Base-by-base conservation (phyloP, 129 eudicot species). In the Lactuca sativa region DNA sequence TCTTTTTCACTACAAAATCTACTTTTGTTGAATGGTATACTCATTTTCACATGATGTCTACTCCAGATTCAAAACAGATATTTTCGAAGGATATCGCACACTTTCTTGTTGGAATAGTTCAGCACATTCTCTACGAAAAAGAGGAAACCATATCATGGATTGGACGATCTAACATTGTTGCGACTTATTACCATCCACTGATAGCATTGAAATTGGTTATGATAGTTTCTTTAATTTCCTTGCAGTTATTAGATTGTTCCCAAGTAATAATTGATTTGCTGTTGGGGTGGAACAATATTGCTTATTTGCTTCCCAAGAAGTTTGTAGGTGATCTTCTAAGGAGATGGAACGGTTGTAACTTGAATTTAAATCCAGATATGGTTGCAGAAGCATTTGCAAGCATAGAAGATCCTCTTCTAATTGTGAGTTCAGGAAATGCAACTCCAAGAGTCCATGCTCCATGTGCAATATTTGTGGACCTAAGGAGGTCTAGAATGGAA, bases 321-420 rank as follows among this genome's bases (percentile, higher is more conserved):
- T 82, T 85, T 53, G 21, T 41, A 15, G 55, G 25, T 37, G 69
- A 63, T 73, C 62, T 78, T 43, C 8, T 33, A 47, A 9, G 37
- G 31, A 25, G 34, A 25, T 64, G 52, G 61, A 66, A 13, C 16
- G 51, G 52, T 21, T 1, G 30, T 52, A 0, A 7, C 14, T 7
- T 62, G n/a, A 10, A 64, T 31, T 41, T 74, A 4, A 40, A 36
- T 48, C 74, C 44, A n/a, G 25, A 81, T 62, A 77, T 75, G 13
- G 49, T 53, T 21, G 86, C 86, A 13, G 70, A 81, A 16, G 64
- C 79, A 4, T 55, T 55, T 31, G 40, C 59, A 16, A 54, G 52
- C 18, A 4, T 68, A 53, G 86, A 56, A 21, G 80, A 85, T 75
- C 86, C 90, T 68, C 82, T 85, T 3, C 62, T 85, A 37, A 64